Evolutionary conservation across 768 basidiomycete species (phyloP), one percentile per base, ranked within the genome.

Genomic region (Lepiota venenata): DNA sequence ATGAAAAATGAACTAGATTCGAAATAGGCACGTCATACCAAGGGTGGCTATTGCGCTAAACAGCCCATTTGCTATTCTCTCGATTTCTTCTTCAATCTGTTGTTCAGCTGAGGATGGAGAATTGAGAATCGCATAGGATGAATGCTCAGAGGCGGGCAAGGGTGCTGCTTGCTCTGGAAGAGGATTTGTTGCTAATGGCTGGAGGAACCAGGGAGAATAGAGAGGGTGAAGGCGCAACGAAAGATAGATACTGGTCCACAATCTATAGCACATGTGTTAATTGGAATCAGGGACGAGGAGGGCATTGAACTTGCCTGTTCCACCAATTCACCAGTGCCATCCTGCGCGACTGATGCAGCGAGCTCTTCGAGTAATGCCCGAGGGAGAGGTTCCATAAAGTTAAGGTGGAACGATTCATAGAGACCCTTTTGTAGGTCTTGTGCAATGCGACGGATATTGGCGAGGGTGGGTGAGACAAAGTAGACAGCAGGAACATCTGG

Each of bases 401-500:
- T 96, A 59, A 99, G 76, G 68, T 98, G 89, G 67, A 89, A 94
- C 0, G 92, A 86, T 63, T 97, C 92, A 65, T 99, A 99, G 42
- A 98, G 78, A 22, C 79, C 77, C 64, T 93, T 91, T 67, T 86
- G 84, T 36, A 98, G 81, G 71, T 99, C 97, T 67, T 96, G 88
- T 14, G 93, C 88, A 77, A 99, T 96, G 57, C 96, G 82, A 56
- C 81, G 78, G 61, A 98, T 81, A 66, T 98, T 99, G 50, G 75
- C 72, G 11, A 91, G 74, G 1, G 93, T 96, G 0, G 97, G 96
- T 0, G 93, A 82, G 47, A 98, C 89, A 66, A 99, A 97, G 74
- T 99, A 99, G 27, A 98, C 81, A 1, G 97, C 94, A 15, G 97
- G 97, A 1, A 99, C 97, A 67, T 99, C 97, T 10, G 91, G 82